phyloP scores from a whole-genome alignment of 192 early-diverging fungal genomes.

The Coemansia sp. region DNA sequence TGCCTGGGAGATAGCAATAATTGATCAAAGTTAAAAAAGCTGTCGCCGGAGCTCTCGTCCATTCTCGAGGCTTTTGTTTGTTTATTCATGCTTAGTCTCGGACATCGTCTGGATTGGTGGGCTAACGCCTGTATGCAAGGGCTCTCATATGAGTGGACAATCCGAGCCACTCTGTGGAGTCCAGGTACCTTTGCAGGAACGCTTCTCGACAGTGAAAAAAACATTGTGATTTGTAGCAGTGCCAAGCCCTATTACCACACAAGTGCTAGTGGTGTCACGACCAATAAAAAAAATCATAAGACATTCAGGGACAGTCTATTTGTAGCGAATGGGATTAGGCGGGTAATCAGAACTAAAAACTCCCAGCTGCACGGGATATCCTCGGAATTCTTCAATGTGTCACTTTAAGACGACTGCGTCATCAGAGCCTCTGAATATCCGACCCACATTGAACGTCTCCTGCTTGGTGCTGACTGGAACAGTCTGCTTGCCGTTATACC shows the following conservation, averaged over 20 bases:
- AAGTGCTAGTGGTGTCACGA: neutral
- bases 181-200: neutral
- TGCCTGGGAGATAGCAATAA: neutral
- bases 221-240: neutral
- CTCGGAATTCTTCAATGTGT: neutral
- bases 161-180: neutral
- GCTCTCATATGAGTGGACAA: neutral
- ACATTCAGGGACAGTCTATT: constrained; percentile 6
- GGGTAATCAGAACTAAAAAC: too few species aligned
- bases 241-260: neutral
- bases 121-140: neutral
- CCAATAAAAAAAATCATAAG: neutral
- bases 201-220: too few species aligned
- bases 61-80: neutral
- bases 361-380: neutral
- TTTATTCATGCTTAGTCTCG: neutral
- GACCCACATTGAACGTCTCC: constrained; percentile 54
- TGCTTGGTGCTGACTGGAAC: constrained; percentile 68
- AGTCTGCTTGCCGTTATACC: constrained; percentile 60
- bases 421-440: constrained; percentile 59
- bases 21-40: neutral
- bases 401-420: constrained; percentile 51
- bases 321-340: neutral
- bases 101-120: neutral
- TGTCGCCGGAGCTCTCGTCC: neutral